phyloP scores from a whole-genome alignment of 495 filamentous ascomycete genomes.

The Articulospora tetracladia region DNA sequence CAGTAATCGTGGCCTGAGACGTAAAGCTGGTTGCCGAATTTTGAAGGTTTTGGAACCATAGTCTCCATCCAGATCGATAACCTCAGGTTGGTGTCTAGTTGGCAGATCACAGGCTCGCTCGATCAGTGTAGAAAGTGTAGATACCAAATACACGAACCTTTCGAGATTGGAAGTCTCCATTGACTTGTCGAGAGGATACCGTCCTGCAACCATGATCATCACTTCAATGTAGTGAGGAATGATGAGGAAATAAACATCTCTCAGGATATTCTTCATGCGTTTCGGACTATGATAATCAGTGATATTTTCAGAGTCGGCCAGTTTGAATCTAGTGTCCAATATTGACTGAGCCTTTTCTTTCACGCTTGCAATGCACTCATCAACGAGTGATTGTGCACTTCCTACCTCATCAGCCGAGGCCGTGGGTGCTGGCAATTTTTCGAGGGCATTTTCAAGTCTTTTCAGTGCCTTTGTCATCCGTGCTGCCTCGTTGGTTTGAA shows the following conservation, averaged over 20 bases:
- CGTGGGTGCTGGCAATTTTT: background rate
- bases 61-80: background rate
- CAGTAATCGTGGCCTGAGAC: background rate
- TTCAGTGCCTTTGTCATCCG: background rate
- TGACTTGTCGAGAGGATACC: background rate
- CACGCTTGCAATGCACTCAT: background rate
- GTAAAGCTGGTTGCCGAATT: background rate
- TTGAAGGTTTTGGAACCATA: background rate
- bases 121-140: background rate
- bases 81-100: background rate
- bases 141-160: background rate
- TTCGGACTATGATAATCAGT: background rate
- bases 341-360: background rate
- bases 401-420: background rate
- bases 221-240: background rate
- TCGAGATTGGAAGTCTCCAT: background rate
- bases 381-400: background rate
- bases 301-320: background rate
- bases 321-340: background rate
- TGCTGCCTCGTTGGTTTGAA: background rate
- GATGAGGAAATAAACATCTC: constrained; percentile 2
- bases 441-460: background rate
- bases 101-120: background rate
- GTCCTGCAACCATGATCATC: background rate
- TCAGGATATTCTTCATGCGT: background rate